These are phyloP conservation scores for Metarhizium sp. DNA, from an alignment of 2,329 filamentous ascomycete species.

Conservation along the genomic window DNA sequence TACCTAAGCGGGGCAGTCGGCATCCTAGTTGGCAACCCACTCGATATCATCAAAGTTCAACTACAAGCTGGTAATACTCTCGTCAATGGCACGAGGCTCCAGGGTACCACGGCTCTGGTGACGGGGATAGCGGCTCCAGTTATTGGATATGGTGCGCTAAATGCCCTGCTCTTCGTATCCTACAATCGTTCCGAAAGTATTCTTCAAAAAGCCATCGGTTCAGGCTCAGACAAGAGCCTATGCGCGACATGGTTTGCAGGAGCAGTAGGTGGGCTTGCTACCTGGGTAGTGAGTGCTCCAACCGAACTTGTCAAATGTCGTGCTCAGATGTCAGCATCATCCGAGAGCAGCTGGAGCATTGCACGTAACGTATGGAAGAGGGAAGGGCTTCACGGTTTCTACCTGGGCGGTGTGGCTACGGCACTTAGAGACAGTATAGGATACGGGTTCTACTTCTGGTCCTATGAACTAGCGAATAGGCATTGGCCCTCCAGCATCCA, in stretches of 20 bases:
- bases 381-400: conserved; percentile 60
- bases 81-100: conserved; percentile 9
- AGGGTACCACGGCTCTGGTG: conserved; percentile 30
- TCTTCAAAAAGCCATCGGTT: conserved; percentile 1
- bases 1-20: conserved; percentile 80
- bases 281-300: conserved; percentile 77
- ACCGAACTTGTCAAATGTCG: conserved; percentile 89
- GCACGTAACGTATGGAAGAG: conserved; percentile 48
- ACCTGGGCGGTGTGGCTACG: conserved; percentile 73
- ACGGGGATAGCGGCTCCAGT: conserved; percentile 75
- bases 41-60: conserved; percentile 56
- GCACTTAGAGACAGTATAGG: conserved; percentile 77
- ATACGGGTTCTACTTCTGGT: conserved; percentile 98
- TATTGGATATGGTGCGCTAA: conserved; percentile 81
- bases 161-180: conserved; percentile 79
- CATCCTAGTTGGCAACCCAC: conserved; percentile 81
- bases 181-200: conserved; percentile 72
- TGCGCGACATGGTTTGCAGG: conserved; percentile 71
- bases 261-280: conserved; percentile 71
- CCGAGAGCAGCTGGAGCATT: conserved; percentile 53
- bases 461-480: conserved; percentile 68
- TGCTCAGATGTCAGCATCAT: conserved; percentile 53
- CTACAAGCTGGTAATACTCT: conserved; percentile 50
- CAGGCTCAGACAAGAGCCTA: conserved; percentile 34
- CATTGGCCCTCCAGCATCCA: conserved; percentile 32